A percentile compares a stretch with the other conserved stretches of the same genome.
These are phyloP conservation scores for Arxiozyma heterogenica DNA, from an alignment of 1,139 yeast genomes.

Conservation along the genomic window DNA sequence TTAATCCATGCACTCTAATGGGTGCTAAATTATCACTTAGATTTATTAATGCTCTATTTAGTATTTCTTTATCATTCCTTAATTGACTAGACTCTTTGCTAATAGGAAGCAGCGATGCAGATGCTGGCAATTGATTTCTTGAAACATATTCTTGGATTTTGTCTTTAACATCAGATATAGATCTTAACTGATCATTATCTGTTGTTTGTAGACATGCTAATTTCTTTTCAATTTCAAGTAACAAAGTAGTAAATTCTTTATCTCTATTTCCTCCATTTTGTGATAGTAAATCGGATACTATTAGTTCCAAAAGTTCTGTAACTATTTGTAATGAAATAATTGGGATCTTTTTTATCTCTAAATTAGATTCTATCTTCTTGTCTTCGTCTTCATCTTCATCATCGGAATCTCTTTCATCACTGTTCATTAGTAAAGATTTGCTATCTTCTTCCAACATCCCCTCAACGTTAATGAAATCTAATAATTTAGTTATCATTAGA, in stretches of 20 bases:
- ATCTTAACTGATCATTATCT: neutral
- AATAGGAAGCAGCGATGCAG: neutral
- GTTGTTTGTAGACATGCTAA: neutral
- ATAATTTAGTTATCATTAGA: constrained; percentile 43
- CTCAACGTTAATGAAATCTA: constrained; percentile 26
- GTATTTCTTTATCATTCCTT: constrained; percentile 27
- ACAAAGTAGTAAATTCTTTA: neutral
- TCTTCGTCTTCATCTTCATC: constrained; percentile 33
- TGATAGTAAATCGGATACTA: constrained; percentile 27
- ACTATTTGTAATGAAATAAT: constrained; percentile 25
- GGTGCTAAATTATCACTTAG: constrained; percentile 77
- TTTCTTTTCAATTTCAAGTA: neutral
- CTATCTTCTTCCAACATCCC: constrained; percentile 18
- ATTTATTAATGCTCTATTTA: constrained; percentile 52
- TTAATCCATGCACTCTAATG: constrained; percentile 77
- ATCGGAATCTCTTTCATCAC: constrained; percentile 33
- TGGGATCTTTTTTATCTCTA: constrained; percentile 12
- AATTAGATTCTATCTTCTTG: constrained; percentile 7
- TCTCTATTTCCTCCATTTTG: neutral
- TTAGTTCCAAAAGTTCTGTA: constrained; percentile 47
- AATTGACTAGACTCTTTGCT: neutral
- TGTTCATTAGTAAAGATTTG: constrained; percentile 17
- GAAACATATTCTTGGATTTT: neutral
- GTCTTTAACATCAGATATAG: neutral
- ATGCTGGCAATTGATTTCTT: neutral